phyloP scores from a whole-genome alignment of 2,329 filamentous ascomycete genomes.

The Cladosporium cucumerinum region DNA sequence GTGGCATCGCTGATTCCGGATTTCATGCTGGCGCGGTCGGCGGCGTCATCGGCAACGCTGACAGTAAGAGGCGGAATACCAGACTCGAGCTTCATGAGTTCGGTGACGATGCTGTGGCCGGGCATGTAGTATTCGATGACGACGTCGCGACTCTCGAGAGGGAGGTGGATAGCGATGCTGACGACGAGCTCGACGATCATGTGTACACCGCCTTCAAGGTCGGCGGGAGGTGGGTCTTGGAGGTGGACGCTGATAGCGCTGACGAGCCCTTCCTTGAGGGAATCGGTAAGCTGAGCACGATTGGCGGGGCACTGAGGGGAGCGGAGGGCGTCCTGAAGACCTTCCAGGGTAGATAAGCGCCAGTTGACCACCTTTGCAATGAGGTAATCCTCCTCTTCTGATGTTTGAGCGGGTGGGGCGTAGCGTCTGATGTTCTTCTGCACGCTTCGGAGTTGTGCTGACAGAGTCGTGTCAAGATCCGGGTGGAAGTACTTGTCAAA shows the following conservation, averaged over 20 bases:
- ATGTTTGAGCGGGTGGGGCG: constrained; percentile 68
- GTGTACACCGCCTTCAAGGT: constrained; percentile 80
- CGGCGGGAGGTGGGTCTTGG: constrained; percentile 70
- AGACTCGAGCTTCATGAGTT: constrained; percentile 80
- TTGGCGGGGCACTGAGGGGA: constrained; percentile 64
- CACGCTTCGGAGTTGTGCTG: constrained; percentile 75
- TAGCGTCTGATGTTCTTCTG: constrained; percentile 82
- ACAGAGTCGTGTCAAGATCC: constrained; percentile 71
- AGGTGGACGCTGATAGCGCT: constrained; percentile 70
- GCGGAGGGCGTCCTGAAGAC: constrained; percentile 68
- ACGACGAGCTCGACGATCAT: constrained; percentile 93
- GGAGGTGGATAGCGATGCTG: constrained; percentile 79
- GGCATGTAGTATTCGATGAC: constrained; percentile 81
- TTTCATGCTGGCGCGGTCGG: constrained; percentile 40
- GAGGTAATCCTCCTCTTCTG: constrained; percentile 85
- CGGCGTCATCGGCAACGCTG: constrained; percentile 42
- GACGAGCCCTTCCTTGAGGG: constrained; percentile 66
- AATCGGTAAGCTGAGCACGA: constrained; percentile 54
- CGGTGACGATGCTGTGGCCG: constrained; percentile 64
- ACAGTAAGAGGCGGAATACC: constrained; percentile 47
- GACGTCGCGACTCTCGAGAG: constrained; percentile 87
- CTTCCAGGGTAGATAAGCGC: constrained; percentile 90
- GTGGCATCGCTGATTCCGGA: constrained; percentile 35
- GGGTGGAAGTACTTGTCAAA: constrained; percentile 94
- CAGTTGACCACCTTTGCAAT: constrained; percentile 86